Evolutionary conservation across 1,284 basidiomycete genomes (phyloP).

Genomic region (Farysia itapuensis): DNA sequence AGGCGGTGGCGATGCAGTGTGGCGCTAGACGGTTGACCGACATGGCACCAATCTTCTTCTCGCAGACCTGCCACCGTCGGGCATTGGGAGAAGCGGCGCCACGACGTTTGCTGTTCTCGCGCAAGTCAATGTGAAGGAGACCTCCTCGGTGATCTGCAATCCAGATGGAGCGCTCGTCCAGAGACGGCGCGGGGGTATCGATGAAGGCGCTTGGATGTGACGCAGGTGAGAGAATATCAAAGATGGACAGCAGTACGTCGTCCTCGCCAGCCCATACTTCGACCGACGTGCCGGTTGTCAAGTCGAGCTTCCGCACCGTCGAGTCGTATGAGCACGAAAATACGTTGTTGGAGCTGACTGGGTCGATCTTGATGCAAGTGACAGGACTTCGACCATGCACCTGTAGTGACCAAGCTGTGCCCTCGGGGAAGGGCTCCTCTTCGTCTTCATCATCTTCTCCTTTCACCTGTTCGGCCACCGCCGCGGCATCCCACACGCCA

Average conservation of each 20-base stretch:
- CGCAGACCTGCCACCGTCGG: constrained; percentile 54
- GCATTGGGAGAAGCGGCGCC: constrained; percentile 3
- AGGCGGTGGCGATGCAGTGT: constrained; percentile 52
- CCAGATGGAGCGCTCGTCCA: constrained; percentile 53
- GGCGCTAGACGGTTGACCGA: constrained; percentile 46
- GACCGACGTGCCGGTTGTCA: constrained; percentile 23
- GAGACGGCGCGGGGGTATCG: constrained; percentile 26
- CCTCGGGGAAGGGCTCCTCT: constrained; percentile 10
- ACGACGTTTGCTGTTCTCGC: constrained; percentile 21
- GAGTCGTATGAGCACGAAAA: constrained; percentile 53
- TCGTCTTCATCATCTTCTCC: constrained; percentile 19
- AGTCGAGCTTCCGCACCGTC: constrained; percentile 46
- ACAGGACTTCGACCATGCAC: constrained; percentile 49
- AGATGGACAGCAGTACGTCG: constrained; percentile 51
- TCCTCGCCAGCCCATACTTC: constrained; percentile 47
- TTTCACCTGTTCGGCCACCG: constrained; percentile 7
- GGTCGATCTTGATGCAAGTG: constrained; percentile 55
- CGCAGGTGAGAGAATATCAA: constrained; percentile 51
- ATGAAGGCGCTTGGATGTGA: constrained; percentile 37
- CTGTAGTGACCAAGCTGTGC: constrained; percentile 44
- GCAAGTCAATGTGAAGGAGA: constrained; percentile 48
- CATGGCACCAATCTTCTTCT: constrained; percentile 58
- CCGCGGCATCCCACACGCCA: constrained; percentile 52
- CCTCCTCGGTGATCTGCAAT: constrained; percentile 57
- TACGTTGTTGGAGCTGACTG: constrained; percentile 32